Evolutionary conservation across 2,329 filamentous ascomycete species (phyloP).

Genomic region (Trichoderma sp.): DNA sequence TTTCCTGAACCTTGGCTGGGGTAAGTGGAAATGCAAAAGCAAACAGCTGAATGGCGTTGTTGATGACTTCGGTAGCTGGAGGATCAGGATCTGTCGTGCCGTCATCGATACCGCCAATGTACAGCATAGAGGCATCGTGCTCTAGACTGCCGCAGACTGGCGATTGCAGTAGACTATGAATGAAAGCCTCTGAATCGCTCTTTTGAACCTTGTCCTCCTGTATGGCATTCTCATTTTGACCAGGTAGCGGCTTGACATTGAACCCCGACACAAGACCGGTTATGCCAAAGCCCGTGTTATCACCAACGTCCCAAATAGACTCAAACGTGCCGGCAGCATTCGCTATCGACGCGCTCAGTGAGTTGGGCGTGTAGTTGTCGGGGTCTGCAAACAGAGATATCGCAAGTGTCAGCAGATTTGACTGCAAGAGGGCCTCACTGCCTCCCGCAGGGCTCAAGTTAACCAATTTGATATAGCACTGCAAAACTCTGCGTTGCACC

Average conservation of each 20-base stretch:
- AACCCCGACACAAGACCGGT: slow-evolving; percentile 81
- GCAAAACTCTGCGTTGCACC: slow-evolving; percentile 87
- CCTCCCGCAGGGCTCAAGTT: slow-evolving; percentile 82
- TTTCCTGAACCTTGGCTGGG: slow-evolving; percentile 89
- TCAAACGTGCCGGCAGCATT: slow-evolving; percentile 88
- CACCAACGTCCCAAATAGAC: slow-evolving; percentile 88
- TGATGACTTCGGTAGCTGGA: slow-evolving; percentile 88
- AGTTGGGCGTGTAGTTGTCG: slow-evolving; percentile 80
- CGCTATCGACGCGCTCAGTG: slow-evolving; percentile 86
- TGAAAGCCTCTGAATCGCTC: slow-evolving; percentile 59
- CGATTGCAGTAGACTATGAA: slow-evolving; percentile 60
- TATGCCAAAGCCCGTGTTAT: slow-evolving; percentile 93
- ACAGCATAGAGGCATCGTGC: slow-evolving; percentile 82
- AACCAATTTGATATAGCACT: slow-evolving; percentile 91
- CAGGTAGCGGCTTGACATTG: slow-evolving; percentile 65
- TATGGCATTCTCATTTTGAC: slow-evolving; percentile 57
- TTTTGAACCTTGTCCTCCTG: slow-evolving; percentile 46
- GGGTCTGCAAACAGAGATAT: slow-evolving; percentile 92
- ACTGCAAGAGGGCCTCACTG: slow-evolving; percentile 82
- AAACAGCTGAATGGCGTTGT: slow-evolving; percentile 90
- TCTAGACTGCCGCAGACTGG: slow-evolving; percentile 82
- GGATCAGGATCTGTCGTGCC: slow-evolving; percentile 62
- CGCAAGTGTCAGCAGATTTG: slow-evolving; percentile 84
- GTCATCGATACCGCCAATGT: slow-evolving; percentile 51
- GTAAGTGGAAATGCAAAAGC: slow-evolving; percentile 88